Evolutionary conservation across 768 basidiomycete genomes (phyloP), one percentile per base, ranked within the genome.

Genomic region (Paxillus involutus): DNA sequence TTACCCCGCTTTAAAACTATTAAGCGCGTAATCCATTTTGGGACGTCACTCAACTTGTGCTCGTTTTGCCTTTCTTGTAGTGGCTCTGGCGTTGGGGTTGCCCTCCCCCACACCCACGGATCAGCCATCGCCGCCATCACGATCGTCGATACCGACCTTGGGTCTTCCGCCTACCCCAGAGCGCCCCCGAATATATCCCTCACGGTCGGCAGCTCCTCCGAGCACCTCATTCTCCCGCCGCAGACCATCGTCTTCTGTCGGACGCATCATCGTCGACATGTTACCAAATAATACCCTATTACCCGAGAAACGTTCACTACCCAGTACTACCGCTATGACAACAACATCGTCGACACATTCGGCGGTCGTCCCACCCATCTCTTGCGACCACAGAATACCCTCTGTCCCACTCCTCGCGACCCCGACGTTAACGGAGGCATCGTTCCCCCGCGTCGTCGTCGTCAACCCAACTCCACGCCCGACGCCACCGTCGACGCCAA

Each of bases 391-490:
- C 8, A 53, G 46, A 16, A 54, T 70, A 3, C 73, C 70, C 7
- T 53, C 61, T 10, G 70, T 73, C 13, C 63, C 64, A 39, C 43
- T 68, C 1, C 72, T 63, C n/a, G 50, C 52, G 16, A 51, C 71
- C 3, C 49, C 69, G 17, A 58, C 70, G 1, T 21, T 61, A 5
- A 21, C 62, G 2, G 60, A 68, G 26, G 60, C 55, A 56, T 70
- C 50, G 62, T 74, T 80, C 32, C 85, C 85, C 13, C 75, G 78
- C 26, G 77, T 91, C 6, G 79, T 89, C 14, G 78, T 91, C 19
- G 83, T 90, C 9, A 84, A 86, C 59, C 87, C 89, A 16, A 90
- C 89, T 0, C 89, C 88, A 3, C 86, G 85, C 58, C 87, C 85
- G 1, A 91, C 90, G 1, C 89, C 90, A 7, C 90, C 89, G 3